Base-by-base conservation (phyloP, 805 yeast genomes). In the Candida nitratophila region DNA sequence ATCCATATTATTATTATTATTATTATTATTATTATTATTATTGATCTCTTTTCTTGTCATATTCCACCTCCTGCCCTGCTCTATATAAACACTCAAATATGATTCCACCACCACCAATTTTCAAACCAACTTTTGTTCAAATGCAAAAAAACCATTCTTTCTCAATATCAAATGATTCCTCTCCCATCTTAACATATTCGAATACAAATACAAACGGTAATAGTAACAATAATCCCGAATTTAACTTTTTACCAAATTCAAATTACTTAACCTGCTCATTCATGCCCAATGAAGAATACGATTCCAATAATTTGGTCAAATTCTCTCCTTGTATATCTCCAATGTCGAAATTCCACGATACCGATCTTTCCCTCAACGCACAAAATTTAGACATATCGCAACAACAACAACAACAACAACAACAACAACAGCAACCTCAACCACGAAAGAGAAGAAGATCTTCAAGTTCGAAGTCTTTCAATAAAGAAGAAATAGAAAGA, bases 81-180 rank as follows among this genome's bases (percentile, higher is more conserved):
- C n/a, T n/a, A n/a, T n/a, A n/a, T n/a, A n/a, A n/a, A n/a, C n/a
- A n/a, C n/a, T 36, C 19, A n/a, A 37, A 16, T 14, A 47, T 58
- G 27, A 46, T 72, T 3, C 77, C 77, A 8, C 66, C 71, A 6
- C 76, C 76, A 1, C 77, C 77, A 2, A 64, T 68, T 19, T 65
- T 72, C 47, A 70, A 68, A 50, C 71, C 76, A 7, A 70, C 73
- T 4, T 69, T 71, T 48, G 66, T 71, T 17, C 74, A 69, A 48
- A 68, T 69, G 69, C 63, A 61, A 60, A 64, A 48, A 21, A 20
- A n/a, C 15, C 32, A 7, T 8, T 29, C 32, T 10, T 27, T 26
- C 16, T 3, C 40, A 17, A 29, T 26, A 10, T 38, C 40, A 17
- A n/a, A 15, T 6, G 15, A 37, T 5, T 19, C 41, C 3, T 39